These are phyloP conservation scores for Colletotrichum sp. DNA, from an alignment of 2,329 filamentous ascomycete species.

Conservation along the genomic window DNA sequence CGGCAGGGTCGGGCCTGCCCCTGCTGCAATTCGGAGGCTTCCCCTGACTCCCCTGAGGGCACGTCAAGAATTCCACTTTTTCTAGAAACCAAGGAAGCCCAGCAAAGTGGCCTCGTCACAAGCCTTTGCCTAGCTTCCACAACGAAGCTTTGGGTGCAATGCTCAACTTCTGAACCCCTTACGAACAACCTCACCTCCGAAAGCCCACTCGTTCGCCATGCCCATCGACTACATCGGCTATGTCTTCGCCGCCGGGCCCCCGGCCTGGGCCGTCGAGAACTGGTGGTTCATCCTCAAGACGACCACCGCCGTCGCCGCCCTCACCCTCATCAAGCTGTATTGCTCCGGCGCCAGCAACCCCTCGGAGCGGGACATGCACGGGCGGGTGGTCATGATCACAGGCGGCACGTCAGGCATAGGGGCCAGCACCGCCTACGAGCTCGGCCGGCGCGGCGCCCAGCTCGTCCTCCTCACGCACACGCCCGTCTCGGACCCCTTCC, in stretches of 20 bases:
- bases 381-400: conserved; percentile 91
- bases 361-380: conserved; percentile 86
- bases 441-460: conserved; percentile 86
- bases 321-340: conserved; percentile 71
- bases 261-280: conserved; percentile 52
- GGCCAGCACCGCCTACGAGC: conserved; percentile 73
- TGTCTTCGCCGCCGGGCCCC: conserved; percentile 52
- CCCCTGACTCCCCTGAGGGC: neutral
- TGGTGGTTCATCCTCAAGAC: conserved; percentile 47
- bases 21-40: neutral
- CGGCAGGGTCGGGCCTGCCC: neutral
- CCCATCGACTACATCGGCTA: conserved; percentile 57
- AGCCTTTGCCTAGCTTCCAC: neutral
- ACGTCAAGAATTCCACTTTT: conserved; percentile 7
- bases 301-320: conserved; percentile 36
- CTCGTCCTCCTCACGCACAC: conserved; percentile 88
- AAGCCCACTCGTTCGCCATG: conserved; percentile 42
- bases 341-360: conserved; percentile 76
- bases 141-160: neutral
- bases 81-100: conserved; percentile 11
- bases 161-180: neutral
- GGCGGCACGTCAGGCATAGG: conserved; percentile 95
- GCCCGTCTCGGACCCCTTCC: conserved; percentile 81
- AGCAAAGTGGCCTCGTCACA: neutral
- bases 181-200: neutral